phyloP scores from a whole-genome alignment of 208 protist species.

The Naegleria lovaniensis region DNA sequence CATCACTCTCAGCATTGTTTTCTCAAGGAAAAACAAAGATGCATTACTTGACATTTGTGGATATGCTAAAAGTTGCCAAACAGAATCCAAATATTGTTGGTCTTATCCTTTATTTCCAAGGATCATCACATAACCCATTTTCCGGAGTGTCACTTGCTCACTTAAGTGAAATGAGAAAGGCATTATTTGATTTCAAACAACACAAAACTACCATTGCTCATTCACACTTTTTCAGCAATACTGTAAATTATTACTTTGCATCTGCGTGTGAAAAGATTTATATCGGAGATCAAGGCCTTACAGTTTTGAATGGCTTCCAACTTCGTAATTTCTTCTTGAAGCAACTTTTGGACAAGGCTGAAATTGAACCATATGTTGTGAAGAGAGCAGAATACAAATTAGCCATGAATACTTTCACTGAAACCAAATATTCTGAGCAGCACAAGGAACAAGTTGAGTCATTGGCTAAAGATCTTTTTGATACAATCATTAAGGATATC shows the following conservation, averaged over 20 bases:
- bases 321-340: neutral
- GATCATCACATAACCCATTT: neutral
- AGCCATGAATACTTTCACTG: neutral
- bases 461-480: neutral
- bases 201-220: neutral
- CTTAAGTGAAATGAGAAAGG: neutral
- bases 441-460: neutral
- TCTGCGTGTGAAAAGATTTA: neutral
- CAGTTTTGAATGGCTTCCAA: neutral
- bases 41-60: neutral
- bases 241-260: neutral
- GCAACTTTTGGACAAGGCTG: neutral
- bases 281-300: neutral
- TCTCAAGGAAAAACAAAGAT: neutral
- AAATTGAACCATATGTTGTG: neutral
- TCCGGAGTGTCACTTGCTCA: neutral
- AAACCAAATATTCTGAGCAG: neutral
- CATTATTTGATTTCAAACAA: neutral
- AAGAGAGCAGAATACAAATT: conserved; percentile 16
- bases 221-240: neutral
- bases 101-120: neutral
- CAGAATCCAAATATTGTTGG: neutral
- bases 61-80: neutral
- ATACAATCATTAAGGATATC: neutral
- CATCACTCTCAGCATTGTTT: neutral